These are phyloP conservation scores for Solanum rostratum DNA, from an alignment of 257 asterid species.

Conservation along the genomic window DNA sequence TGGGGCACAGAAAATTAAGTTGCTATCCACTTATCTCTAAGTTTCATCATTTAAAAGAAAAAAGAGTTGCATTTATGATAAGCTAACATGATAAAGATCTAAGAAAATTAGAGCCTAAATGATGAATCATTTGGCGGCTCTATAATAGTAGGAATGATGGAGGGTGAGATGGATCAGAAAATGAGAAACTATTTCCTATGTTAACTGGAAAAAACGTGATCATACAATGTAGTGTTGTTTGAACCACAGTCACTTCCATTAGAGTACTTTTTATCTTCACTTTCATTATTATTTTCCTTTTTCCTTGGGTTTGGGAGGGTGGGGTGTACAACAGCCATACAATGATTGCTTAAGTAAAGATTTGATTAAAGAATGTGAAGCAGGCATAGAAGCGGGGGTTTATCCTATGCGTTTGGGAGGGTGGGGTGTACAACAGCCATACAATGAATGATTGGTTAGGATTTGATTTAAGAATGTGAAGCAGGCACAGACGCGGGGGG, in stretches of 20 bases:
- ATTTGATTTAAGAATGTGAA: too few relatives aligned
- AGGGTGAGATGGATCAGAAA: background rate
- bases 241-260: background rate
- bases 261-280: background rate
- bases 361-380: background rate
- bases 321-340: background rate
- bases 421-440: too few relatives aligned
- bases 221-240: background rate
- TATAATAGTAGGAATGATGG: background rate
- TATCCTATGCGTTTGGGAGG: too few relatives aligned
- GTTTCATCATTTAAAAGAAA: background rate
- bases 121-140: background rate
- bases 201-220: background rate
- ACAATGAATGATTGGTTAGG: too few relatives aligned
- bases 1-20: background rate
- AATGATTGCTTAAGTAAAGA: background rate
- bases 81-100: background rate
- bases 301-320: background rate
- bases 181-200: background rate
- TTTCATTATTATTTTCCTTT: background rate
- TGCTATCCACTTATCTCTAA: background rate
- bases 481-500: too few relatives aligned
- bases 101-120: background rate
- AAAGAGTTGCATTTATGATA: background rate
- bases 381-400: too few relatives aligned